Evolutionary conservation across 305 asterid species (phyloP), one percentile per base, ranked within the genome.

Genomic region (Fraxinus albicans): DNA sequence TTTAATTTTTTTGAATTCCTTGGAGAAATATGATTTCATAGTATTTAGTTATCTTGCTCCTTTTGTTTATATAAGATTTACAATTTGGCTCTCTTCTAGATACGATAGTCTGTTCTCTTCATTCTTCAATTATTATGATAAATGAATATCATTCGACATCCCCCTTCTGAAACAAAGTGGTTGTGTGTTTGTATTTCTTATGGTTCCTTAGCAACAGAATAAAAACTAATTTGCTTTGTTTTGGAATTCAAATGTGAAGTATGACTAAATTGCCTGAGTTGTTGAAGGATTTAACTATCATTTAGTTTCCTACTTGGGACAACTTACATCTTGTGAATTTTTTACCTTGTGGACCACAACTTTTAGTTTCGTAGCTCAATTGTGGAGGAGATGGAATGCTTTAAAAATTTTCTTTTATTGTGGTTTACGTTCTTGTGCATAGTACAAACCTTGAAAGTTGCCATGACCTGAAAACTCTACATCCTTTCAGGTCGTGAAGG

Each of bases 401-500:
- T 29, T 67, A 10, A 67, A 31, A 76, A 25, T 8, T 40, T 42
- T 29, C 13, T 17, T 40, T 76, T 53, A 50, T 76, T 76, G 38
- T 42, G 17, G 29, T 76, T 23, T 77, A 34, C 15, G 36, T 77
- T 77, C 15, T 33, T 10, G 15, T 77, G 40, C 80, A 50, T 21
- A 0, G 8, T 17, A 63, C n/a, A 77, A 17, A 36, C 77, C 77
- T 34, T 75, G 35, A 78, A 78, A 78, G 34, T 33, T 81, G 72
- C 83, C 77, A 77, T 55, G 81, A 79, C 73, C 82, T 83, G 82
- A 82, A 76, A 77, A 74, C 35, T 74, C 44, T 23, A 76, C 76
- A 42, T 85, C 73, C 65, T 82, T 55, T 83, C 89, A 96, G 99
- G 99, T 96, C 78, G 98, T 94, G 87, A 93, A 91, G 72, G 82